Evolutionary conservation across 352 stramenopile genomes (phyloP), one percentile per base, ranked within the genome.

Genomic region (Phytophthora quininea): DNA sequence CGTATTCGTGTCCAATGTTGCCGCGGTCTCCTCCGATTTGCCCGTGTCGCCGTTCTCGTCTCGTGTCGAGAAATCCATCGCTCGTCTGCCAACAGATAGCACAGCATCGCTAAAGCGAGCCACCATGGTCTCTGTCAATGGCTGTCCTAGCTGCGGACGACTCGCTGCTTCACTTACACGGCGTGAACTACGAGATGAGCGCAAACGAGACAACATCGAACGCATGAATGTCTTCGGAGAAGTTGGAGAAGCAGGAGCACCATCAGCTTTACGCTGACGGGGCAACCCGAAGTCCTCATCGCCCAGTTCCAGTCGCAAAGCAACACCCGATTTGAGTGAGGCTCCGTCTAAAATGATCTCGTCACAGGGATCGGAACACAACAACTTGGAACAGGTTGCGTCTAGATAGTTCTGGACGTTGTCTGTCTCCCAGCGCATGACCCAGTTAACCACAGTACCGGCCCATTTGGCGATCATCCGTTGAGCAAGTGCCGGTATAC

Each of bases 351-450:
- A 63, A 38, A 96, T 94, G 42, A 96, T 95, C 49, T 95, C 87
- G 48, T 96, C 89, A 37, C 82, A 70, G 0, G 87, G 75, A 49
- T 96, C 87, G 0, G 87, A 96, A 62, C 89, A 96, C 3, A 96
- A 54, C 7, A 96, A 58, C 58, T 95, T 96, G 5, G 82, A 74
- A 61, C 89, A 96, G 1, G 69, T 73, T n/a, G 84, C 83, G 1
- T 79, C 69, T 19, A 95, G 48, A 50, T 91, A 95, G 54, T 95
- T 94, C 29, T 73, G 75, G 1, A 84, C 83, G 37, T 88, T 95
- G 56, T 96, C 77, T 0, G 87, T 95, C 38, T 95, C 79, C 89
- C 89, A 96, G 19, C 79, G 78, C 62, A 88, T 95, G 31, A 94
- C 57, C 64, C 72, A 82, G 27, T 76, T 76, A 11, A 96, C 80